phyloP scores from a whole-genome alignment of 75 land plant genomes.

The Picea glauca region DNA sequence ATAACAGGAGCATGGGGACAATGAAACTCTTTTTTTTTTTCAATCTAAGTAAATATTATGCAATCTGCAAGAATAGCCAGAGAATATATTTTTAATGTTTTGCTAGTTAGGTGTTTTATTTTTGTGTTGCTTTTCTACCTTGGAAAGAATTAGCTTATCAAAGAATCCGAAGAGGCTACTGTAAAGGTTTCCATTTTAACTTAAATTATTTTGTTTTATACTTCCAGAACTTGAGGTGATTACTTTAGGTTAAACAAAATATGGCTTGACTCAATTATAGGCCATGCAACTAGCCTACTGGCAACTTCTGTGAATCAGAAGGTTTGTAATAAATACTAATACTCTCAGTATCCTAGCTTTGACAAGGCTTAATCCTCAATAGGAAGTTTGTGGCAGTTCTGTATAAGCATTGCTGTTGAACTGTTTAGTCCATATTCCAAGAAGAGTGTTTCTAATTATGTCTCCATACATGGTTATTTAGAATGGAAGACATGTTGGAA shows the following conservation, averaged over 20 bases:
- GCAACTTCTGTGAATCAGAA: too few relatives aligned
- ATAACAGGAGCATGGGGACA: background rate
- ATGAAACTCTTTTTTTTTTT: background rate
- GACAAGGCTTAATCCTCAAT: too few relatives aligned
- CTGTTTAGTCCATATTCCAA: too few relatives aligned
- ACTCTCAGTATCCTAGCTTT: too few relatives aligned
- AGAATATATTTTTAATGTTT: background rate
- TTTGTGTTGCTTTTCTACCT: background rate
- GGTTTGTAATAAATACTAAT: too few relatives aligned
- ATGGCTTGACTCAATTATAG: too few relatives aligned
- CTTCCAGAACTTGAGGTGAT: background rate
- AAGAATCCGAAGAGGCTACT: background rate
- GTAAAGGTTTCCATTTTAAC: background rate
- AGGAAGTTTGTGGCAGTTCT: too few relatives aligned
- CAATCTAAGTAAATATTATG: background rate
- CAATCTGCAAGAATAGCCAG: background rate
- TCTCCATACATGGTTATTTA: too few relatives aligned
- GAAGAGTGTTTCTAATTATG: too few relatives aligned
- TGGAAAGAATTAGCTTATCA: background rate
- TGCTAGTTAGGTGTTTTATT: background rate
- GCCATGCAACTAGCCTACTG: too few relatives aligned
- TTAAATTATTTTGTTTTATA: background rate
- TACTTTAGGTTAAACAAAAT: background rate
- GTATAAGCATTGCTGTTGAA: too few relatives aligned
- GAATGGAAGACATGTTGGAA: too few relatives aligned